Evolutionary conservation across 495 filamentous ascomycete species (phyloP).

Genomic region (Penicillium arizonense): DNA sequence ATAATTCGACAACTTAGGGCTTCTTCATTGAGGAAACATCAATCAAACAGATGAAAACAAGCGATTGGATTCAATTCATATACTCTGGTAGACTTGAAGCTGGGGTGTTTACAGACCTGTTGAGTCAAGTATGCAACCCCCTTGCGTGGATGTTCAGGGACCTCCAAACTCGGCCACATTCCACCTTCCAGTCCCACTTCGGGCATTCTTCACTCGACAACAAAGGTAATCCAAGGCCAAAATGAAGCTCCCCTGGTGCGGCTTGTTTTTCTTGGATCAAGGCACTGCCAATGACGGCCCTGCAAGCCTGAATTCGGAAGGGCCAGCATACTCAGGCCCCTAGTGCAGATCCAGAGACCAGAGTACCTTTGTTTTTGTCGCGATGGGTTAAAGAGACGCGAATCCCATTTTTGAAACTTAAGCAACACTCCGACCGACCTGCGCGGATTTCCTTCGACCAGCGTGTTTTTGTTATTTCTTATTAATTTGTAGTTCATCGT

Average conservation of each 20-base stretch:
- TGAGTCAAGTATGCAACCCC: constrained; percentile 14
- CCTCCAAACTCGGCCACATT: constrained; percentile 13
- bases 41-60: neutral
- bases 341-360: constrained; percentile 15
- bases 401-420: neutral
- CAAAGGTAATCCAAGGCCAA: neutral
- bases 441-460: constrained; percentile 18
- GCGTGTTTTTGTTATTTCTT: constrained; percentile 2
- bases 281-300: constrained; percentile 8
- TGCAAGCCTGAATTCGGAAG: neutral
- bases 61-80: neutral
- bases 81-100: neutral
- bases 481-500: neutral
- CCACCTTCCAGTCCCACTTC: constrained; percentile 3
- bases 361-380: neutral
- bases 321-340: constrained; percentile 18
- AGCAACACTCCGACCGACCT: constrained; percentile 13
- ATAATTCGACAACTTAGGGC: neutral
- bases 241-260: neutral
- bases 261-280: constrained; percentile 14
- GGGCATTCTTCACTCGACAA: constrained; percentile 15
- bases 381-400: constrained; percentile 6
- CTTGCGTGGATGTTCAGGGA: constrained; percentile 12
- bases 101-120: constrained; percentile 8
- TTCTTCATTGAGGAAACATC: too few species aligned